Base-by-base conservation (phyloP, 2,329 filamentous ascomycete genomes). In the Trichocomaceae sp. region DNA sequence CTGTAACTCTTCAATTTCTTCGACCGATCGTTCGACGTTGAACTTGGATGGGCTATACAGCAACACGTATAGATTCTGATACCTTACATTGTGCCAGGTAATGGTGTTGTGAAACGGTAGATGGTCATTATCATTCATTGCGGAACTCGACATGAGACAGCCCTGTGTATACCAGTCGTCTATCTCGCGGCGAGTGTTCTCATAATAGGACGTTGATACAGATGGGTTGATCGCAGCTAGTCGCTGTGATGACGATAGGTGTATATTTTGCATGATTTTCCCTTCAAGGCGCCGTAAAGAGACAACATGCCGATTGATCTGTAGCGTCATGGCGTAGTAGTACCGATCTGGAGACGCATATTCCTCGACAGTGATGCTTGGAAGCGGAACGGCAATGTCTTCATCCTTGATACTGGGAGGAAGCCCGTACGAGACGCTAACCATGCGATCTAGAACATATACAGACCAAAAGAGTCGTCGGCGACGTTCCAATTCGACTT, bases 131-230 rank as follows among this genome's bases (percentile, higher is more conserved):
- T 76, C 73, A 47, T 42, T 41, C 15, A 48, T 33, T 4, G 52
- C 45, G 7, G 70, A 65, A 1, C 72, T 72, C 5, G 72, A 74
- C 55, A 77, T 65, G 4, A 77, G 68, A 47, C 73, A 77, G 0
- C 75, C 75, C 31, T 69, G 72, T 55, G 69, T 75, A 57, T 77
- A 77, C 74, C 75, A 77, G 56, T 76, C 69, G 52, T 77, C 75
- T 19, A 77, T 75, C 23, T 73, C 67, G n/a, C 69, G 63, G n/a
- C 72, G 66, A 23, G 76, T 47, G 17, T 52, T 31, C 13, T 56
- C 54, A 64, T 29, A 29, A 29, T 29, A 29, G 7, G 26, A 29
- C 8, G 26, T 29, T 29, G 26, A 29, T 8, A 29, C 8, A 10
- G 26, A 29, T 2, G 26, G 4, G 26, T 29, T 10, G 8, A 29